These are phyloP conservation scores for Lactarius indigo DNA, from an alignment of 768 basidiomycete species.

Conservation along the genomic window DNA sequence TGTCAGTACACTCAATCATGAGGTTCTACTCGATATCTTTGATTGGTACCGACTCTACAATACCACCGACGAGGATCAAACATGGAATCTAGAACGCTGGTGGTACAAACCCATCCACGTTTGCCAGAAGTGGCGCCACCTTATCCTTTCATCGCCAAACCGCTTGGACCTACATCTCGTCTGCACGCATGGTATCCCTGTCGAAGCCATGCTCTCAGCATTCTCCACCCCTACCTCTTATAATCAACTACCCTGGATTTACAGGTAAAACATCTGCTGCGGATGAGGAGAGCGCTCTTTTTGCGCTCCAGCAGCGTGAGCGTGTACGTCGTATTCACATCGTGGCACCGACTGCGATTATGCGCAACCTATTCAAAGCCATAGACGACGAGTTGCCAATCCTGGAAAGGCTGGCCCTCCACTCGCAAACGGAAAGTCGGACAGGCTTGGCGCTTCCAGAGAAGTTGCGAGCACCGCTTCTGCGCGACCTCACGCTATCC, in stretches of 20 bases:
- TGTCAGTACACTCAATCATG: neutral
- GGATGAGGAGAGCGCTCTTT: neutral
- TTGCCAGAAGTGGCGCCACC: neutral
- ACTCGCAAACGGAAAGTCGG: neutral
- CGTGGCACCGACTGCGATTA: neutral
- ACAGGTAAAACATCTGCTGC: neutral
- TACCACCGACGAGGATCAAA: neutral
- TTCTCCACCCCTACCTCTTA: conserved; percentile 7
- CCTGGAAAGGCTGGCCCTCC: neutral
- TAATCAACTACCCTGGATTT: neutral
- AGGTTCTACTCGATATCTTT: conserved; percentile 1
- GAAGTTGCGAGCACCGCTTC: neutral
- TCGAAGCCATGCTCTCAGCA: neutral
- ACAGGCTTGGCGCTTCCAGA: neutral
- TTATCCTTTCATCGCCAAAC: neutral
- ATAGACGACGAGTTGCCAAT: conserved; percentile 7
- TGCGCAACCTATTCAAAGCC: neutral
- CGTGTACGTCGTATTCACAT: conserved; percentile 4
- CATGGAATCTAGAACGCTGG: conserved; percentile 10
- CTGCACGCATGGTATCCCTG: conserved; percentile 2
- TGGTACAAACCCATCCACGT: conserved; percentile 12
- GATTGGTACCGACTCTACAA: conserved; percentile 4
- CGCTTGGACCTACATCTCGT: conserved; percentile 5
- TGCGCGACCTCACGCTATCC: neutral
- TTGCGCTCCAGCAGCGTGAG: neutral